Evolutionary conservation across 192 early-diverging fungal genomes (phyloP).

Genomic region (Phycomyces nitens): DNA sequence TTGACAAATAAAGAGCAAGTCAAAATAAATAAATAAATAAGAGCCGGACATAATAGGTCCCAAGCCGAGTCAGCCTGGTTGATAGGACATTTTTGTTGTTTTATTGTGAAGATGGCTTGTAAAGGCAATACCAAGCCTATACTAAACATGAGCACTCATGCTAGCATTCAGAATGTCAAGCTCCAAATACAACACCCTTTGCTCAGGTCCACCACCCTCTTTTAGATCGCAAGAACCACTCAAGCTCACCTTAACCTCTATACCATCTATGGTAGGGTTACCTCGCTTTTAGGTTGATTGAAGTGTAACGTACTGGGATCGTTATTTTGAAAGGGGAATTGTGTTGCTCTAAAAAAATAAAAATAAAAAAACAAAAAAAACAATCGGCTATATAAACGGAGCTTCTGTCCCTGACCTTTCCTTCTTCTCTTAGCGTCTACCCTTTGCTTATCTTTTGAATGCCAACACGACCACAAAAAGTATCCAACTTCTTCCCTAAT

Average conservation of each 20-base stretch:
- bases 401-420: not conserved
- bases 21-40: too few species aligned
- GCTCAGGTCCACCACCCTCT: too few species aligned
- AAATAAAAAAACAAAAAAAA: not conserved
- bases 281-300: not conserved
- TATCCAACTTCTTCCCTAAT: not conserved
- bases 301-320: not conserved
- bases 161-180: too few species aligned
- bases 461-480: not conserved
- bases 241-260: not conserved
- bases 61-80: too few species aligned
- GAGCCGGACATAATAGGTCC: too few species aligned
- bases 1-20: too few species aligned
- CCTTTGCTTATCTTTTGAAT: not conserved
- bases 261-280: not conserved
- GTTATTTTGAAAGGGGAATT: not conserved
- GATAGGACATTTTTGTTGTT: too few species aligned
- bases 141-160: too few species aligned
- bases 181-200: too few species aligned
- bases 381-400: conserved; percentile 2
- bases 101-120: too few species aligned
- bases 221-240: not conserved
- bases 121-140: too few species aligned
- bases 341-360: not conserved
- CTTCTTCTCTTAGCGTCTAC: not conserved